Conservation (phyloP, 2,329 filamentous ascomycete genomes). For the Diaporthe vaccinii region DNA sequence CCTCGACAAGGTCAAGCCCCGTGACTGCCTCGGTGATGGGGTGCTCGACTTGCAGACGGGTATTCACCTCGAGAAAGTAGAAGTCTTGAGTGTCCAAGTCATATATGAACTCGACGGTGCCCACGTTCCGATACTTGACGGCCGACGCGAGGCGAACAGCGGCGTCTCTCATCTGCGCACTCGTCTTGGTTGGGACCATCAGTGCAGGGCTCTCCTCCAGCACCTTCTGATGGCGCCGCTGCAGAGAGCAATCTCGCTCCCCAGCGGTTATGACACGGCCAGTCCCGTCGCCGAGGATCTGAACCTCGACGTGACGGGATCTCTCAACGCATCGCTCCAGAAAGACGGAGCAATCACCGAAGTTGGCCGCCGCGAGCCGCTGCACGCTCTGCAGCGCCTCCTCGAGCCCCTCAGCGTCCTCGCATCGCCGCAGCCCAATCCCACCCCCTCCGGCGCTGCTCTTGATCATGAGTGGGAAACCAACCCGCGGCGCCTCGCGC, state of each 20-base stretch:
- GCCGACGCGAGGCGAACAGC: not conserved
- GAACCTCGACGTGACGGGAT: not conserved
- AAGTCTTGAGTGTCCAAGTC: not conserved
- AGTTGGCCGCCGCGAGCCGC: not conserved
- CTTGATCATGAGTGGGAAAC: not conserved
- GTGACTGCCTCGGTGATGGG: slow-evolving; percentile 11
- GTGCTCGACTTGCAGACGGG: slow-evolving; percentile 10
- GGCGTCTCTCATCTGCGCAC: not conserved
- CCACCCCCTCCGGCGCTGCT: not conserved
- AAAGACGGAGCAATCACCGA: not conserved
- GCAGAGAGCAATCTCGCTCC: not conserved
- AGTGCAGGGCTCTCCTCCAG: not conserved
- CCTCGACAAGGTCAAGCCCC: slow-evolving; percentile 13
- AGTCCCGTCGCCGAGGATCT: not conserved
- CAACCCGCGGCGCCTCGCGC: not conserved
- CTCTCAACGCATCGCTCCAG: not conserved
- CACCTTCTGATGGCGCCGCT: not conserved
- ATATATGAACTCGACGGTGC: not conserved
- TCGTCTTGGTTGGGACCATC: not conserved
- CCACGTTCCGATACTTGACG: not conserved
- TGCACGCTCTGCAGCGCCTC: not conserved
- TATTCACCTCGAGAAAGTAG: slow-evolving; percentile 1
- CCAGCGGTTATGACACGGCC: not conserved
- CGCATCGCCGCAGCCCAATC: not conserved
- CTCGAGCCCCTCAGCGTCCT: not conserved